Evolutionary conservation across 257 asterid species (phyloP).

Genomic region (Fraxinus quadrangulata): DNA sequence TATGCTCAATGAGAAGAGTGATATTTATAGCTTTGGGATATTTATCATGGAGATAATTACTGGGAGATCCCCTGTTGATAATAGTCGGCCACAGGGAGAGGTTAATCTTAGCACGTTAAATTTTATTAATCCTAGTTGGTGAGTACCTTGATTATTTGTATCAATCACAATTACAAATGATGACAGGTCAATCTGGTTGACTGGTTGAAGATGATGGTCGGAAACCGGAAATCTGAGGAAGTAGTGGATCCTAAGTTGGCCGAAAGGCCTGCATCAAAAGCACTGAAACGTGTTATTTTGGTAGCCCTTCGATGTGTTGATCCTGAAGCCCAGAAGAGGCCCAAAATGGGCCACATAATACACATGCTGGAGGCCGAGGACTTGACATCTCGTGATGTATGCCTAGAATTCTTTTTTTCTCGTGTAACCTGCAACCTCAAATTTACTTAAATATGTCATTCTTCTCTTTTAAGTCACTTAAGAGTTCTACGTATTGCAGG

Average conservation of each 20-base stretch:
- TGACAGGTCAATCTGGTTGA: constrained; percentile 83
- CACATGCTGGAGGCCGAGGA: constrained; percentile 96
- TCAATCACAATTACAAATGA: constrained; percentile 13
- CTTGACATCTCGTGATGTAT: constrained; percentile 68
- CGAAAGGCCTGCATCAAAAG: constrained; percentile 72
- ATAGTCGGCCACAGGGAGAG: constrained; percentile 78
- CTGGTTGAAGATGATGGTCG: constrained; percentile 92
- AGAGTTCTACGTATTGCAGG: constrained; percentile 42
- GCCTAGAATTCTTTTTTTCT: constrained; percentile 17
- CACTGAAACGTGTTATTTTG: constrained; percentile 77
- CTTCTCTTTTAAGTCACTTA: neutral
- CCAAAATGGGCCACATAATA: constrained; percentile 88
- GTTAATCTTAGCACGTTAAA: constrained; percentile 39
- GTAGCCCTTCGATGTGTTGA: constrained; percentile 96
- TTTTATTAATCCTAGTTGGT: constrained; percentile 13
- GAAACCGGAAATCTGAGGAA: constrained; percentile 85
- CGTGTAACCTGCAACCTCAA: constrained; percentile 1
- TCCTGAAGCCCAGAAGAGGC: constrained; percentile 94
- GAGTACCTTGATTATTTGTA: neutral
- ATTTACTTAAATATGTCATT: neutral
- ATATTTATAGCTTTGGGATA: constrained; percentile 87
- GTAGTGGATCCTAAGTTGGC: constrained; percentile 86
- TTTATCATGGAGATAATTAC: constrained; percentile 92
- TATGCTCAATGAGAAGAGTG: constrained; percentile 91
- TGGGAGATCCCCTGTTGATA: constrained; percentile 87